phyloP scores from a whole-genome alignment of 768 basidiomycete species.

The Panaeolus cyanescens region DNA sequence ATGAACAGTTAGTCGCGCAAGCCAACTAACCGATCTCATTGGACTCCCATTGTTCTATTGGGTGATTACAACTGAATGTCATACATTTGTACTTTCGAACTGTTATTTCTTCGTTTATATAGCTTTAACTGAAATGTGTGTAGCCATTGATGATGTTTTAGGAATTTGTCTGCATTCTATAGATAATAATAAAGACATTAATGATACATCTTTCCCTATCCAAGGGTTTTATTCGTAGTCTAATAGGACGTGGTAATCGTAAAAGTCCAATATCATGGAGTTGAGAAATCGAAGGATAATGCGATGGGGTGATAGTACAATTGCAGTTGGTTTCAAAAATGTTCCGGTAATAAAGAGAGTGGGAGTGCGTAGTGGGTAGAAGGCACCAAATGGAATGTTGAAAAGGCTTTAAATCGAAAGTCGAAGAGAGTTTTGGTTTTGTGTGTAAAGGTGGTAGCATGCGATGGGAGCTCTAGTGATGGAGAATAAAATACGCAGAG shows the following conservation, averaged over 20 bases:
- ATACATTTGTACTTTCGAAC: too few species aligned
- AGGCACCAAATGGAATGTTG: neutral
- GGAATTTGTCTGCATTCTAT: neutral
- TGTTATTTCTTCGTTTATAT: too few species aligned
- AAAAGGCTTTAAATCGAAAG: neutral
- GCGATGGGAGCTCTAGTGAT: neutral
- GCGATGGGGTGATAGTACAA: neutral
- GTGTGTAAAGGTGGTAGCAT: neutral
- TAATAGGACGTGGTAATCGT: neutral
- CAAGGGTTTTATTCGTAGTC: neutral
- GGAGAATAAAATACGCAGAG: constrained; percentile 31
- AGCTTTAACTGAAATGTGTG: too few species aligned
- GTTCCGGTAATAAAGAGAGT: neutral
- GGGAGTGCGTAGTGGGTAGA: neutral
- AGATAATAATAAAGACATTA: neutral
- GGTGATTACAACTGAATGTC: too few species aligned
- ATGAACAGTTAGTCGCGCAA: too few species aligned
- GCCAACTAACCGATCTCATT: too few species aligned
- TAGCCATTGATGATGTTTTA: too few species aligned
- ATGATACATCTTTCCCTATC: neutral
- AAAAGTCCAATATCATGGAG: neutral
- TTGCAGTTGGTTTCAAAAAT: neutral
- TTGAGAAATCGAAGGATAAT: neutral
- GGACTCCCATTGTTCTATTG: too few species aligned
- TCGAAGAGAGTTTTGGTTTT: neutral